These are phyloP conservation scores for Thalassiosira sp. DNA, from an alignment of 352 stramenopile species.

Conservation along the genomic window DNA sequence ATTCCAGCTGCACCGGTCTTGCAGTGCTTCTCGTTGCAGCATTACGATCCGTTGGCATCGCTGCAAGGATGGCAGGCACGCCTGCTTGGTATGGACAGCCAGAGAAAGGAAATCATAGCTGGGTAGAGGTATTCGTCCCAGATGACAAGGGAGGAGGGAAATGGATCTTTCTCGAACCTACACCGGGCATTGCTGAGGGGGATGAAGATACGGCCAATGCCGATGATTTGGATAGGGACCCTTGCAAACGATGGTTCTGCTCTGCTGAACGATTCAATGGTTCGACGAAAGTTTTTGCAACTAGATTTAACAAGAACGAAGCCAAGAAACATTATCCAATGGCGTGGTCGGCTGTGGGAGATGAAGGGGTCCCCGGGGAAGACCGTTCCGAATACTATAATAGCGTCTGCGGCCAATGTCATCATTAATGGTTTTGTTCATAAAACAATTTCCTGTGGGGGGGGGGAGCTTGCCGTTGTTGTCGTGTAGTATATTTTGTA, in stretches of 20 bases:
- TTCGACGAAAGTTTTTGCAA: conserved; percentile 67
- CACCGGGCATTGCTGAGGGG: conserved; percentile 49
- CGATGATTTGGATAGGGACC: conserved; percentile 72
- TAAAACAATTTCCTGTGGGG: background rate
- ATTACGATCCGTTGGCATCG: conserved; percentile 71
- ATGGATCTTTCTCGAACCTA: conserved; percentile 83
- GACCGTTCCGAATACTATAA: conserved; percentile 73
- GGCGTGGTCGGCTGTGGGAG: conserved; percentile 65
- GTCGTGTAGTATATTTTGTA: conserved; percentile 12
- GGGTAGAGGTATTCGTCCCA: conserved; percentile 80
- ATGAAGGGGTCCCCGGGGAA: conserved; percentile 64
- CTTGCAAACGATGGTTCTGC: conserved; percentile 83
- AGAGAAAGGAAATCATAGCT: conserved; percentile 84
- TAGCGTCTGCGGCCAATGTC: conserved; percentile 56
- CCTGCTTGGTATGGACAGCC: conserved; percentile 77
- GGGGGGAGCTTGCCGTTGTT: too few relatives aligned
- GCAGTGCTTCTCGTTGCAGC: conserved; percentile 74
- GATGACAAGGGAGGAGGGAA: conserved; percentile 25
- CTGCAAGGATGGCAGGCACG: conserved; percentile 75
- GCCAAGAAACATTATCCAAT: conserved; percentile 56
- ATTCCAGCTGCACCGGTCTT: conserved; percentile 81
- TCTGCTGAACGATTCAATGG: conserved; percentile 60
- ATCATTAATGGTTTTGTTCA: background rate
- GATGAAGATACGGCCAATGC: conserved; percentile 35
- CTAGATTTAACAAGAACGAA: conserved; percentile 39